Evolutionary conservation across 345 rosid species (phyloP).

Genomic region (Sisymbrium irio): DNA sequence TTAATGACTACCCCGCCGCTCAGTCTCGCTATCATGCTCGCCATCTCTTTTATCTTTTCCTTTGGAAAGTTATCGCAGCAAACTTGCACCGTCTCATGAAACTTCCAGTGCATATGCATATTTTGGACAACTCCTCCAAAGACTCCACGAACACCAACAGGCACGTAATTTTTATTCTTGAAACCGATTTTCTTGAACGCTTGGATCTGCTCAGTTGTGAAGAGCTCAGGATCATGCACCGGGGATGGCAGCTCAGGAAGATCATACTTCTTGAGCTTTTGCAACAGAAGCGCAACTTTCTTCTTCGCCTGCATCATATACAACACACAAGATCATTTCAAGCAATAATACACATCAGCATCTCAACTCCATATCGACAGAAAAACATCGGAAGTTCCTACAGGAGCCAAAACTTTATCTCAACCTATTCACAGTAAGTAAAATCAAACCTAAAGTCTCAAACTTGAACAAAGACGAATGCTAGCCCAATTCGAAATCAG

Average conservation of each 20-base stretch:
- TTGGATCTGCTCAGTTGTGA: conserved; percentile 78
- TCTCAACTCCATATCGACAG: not conserved
- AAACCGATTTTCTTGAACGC: conserved; percentile 88
- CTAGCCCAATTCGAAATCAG: not conserved
- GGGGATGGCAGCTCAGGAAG: conserved; percentile 88
- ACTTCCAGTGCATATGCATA: conserved; percentile 99
- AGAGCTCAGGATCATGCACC: conserved; percentile 87
- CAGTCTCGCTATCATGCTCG: conserved; percentile 79
- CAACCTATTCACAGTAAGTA: not conserved
- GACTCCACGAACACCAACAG: conserved; percentile 98
- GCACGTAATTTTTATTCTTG: conserved; percentile 86
- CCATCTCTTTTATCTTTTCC: conserved; percentile 96
- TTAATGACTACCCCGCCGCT: conserved; percentile 92
- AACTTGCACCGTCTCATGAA: conserved; percentile 97
- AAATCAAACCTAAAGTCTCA: conserved; percentile 7
- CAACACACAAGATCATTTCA: not conserved
- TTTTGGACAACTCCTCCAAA: conserved; percentile 98
- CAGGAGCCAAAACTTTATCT: not conserved
- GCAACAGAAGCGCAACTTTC: conserved; percentile 84
- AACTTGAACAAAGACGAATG: not conserved
- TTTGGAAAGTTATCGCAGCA: conserved; percentile 92
- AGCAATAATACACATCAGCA: not conserved
- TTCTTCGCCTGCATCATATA: conserved; percentile 70
- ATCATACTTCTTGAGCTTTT: conserved; percentile 91
- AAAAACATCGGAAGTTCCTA: not conserved